phyloP scores from a whole-genome alignment of 1,284 basidiomycete species.

The Fistulina hepatica region DNA sequence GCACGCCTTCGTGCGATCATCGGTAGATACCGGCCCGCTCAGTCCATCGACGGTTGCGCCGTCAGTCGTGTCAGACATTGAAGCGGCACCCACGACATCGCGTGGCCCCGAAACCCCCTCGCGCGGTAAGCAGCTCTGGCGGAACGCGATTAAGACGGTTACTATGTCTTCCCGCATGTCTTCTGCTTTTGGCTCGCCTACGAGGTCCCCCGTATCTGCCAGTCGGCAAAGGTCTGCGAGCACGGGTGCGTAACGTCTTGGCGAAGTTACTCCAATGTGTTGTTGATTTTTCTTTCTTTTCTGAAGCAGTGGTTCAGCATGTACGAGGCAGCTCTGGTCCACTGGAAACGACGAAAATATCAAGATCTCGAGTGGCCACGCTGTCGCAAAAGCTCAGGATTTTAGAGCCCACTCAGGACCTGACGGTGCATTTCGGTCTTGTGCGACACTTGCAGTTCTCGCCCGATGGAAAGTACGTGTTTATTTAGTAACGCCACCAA shows the following conservation, averaged over 20 bases:
- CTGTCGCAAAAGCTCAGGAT: slow-evolving; percentile 48
- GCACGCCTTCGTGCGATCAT: not conserved
- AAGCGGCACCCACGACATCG: slow-evolving; percentile 2
- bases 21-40: not conserved
- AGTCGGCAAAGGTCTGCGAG: too few species aligned
- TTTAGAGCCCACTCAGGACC: slow-evolving; percentile 47
- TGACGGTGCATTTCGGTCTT: slow-evolving; percentile 52
- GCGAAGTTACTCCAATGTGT: too few species aligned
- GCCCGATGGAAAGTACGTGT: slow-evolving; percentile 57
- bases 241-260: too few species aligned
- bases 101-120: slow-evolving; percentile 11
- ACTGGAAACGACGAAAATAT: too few species aligned
- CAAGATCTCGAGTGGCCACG: slow-evolving; percentile 32
- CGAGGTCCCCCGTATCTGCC: too few species aligned
- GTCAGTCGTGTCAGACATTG: not conserved
- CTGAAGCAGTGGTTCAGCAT: too few species aligned
- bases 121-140: slow-evolving; percentile 20
- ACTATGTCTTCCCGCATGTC: too few species aligned
- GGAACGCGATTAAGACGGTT: slow-evolving; percentile 23
- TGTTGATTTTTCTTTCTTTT: too few species aligned
- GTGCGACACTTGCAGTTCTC: slow-evolving; percentile 65
- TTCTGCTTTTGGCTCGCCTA: too few species aligned
- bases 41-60: slow-evolving; percentile 1
- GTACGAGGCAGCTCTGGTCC: slow-evolving; percentile 29
- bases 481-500: too few species aligned